Base-by-base conservation (phyloP, 2,329 filamentous ascomycete genomes). In the Ophiostoma quercus region DNA sequence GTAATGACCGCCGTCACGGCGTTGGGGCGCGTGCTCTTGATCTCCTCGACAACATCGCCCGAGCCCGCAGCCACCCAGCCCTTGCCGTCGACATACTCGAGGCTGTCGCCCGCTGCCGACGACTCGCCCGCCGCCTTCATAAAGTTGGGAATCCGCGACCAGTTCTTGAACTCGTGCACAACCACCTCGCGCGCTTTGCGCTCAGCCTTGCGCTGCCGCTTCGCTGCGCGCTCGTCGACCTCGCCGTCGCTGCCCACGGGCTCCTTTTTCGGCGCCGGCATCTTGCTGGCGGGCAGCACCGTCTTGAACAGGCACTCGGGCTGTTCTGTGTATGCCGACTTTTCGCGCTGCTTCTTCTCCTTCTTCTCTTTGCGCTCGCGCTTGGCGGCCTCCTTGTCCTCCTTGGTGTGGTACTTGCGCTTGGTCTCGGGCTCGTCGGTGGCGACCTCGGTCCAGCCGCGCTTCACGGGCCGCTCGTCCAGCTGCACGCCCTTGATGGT, bases 141-240 rank as follows among this genome's bases (percentile, higher is more conserved):
- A 77, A 97, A 97, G 4, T 87, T 90, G 0, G 93, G 92, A 73
- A 92, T 90, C 75, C 92, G 94, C 51, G 87, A 88, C 8, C 90
- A 93, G 77, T 92, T 93, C 74, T 90, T 87, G 77, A 97, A 98
- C 77, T 99, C 95, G 78, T 98, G 94, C 2, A 98, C 85, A 3
- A 92, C 82, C 1, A 89, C 84, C 71, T 91, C 87, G 16, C 82
- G 78, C 68, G 68, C 68, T 68, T 72, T 74, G 66, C 74, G 76
- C 60, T 71, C 71, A 68, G 82, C 83, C 74, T 87, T 85, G 71
- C 84, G 86, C 73, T 86, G 86, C 77, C 85, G 87, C 74, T 87
- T 88, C 11, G 34, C 39, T 6, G 67, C 67, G 25, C 63, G 67
- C 14, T 68, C 74, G 74, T 79, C 70, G 12, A 67, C 43, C 14